phyloP scores from a whole-genome alignment of 805 yeast species.

The Cyberlindnera maclurae region DNA sequence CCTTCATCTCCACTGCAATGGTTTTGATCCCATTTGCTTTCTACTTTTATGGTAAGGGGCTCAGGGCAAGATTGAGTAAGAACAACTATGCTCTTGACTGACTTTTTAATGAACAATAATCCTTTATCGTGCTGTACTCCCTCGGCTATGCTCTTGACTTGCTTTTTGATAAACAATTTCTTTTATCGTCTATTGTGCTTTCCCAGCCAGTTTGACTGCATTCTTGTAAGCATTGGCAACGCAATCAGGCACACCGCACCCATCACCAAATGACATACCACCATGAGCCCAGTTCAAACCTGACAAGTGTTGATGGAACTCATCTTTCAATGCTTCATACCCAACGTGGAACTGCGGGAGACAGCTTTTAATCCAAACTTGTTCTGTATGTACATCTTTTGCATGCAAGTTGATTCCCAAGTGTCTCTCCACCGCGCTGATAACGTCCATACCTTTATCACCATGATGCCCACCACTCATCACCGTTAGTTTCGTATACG shows the following conservation, averaged over 20 bases:
- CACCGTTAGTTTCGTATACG: slow-evolving; percentile 68
- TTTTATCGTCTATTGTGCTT: not conserved
- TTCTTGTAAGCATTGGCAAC: slow-evolving; percentile 54
- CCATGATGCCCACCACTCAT: slow-evolving; percentile 82
- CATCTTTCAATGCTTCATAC: slow-evolving; percentile 38
- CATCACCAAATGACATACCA: slow-evolving; percentile 75
- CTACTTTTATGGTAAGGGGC: slow-evolving; percentile 54
- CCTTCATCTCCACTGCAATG: slow-evolving; percentile 74
- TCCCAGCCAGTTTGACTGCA: slow-evolving; percentile 29
- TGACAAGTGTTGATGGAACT: slow-evolving; percentile 27
- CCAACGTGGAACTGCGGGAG: slow-evolving; percentile 81
- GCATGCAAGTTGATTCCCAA: slow-evolving; percentile 19
- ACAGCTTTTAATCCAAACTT: slow-evolving; percentile 45
- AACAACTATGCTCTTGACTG: slow-evolving; percentile 42
- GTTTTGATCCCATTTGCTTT: slow-evolving; percentile 64
- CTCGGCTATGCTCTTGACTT: slow-evolving; percentile 31
- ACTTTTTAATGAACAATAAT: too few relatives aligned
- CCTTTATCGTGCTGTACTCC: too few relatives aligned
- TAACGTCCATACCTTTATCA: slow-evolving; percentile 17
- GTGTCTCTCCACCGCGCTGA: slow-evolving; percentile 29
- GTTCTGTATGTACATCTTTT: slow-evolving; percentile 5
- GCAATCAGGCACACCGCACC: slow-evolving; percentile 89
- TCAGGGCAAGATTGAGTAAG: slow-evolving; percentile 61
- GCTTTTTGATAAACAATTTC: not conserved
- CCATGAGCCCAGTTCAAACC: slow-evolving; percentile 43